These are phyloP conservation scores for Cryphonectria japonica DNA, from an alignment of 2,329 filamentous ascomycete genomes.

Conservation along the genomic window DNA sequence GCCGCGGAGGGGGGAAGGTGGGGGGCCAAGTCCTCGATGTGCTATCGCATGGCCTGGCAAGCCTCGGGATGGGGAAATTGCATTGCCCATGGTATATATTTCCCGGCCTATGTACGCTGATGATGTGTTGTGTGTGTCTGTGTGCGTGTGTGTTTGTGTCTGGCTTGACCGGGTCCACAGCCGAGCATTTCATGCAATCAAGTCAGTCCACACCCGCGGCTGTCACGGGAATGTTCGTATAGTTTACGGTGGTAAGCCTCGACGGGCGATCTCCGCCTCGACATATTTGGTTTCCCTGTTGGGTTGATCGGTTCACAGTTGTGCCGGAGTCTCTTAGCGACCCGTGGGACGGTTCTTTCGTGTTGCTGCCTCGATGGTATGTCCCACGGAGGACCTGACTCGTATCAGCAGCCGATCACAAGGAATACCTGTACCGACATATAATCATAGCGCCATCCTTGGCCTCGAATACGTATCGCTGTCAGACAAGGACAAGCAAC, in stretches of 20 bases:
- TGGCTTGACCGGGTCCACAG: slow-evolving; percentile 5
- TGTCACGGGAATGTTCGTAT: not conserved
- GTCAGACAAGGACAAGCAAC: slow-evolving; percentile 12
- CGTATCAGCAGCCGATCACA: slow-evolving; percentile 13
- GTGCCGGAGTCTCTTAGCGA: slow-evolving; percentile 4
- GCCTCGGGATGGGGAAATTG: slow-evolving; percentile 5
- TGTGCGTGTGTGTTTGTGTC: not conserved
- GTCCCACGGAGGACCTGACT: slow-evolving; percentile 8
- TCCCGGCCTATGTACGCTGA: not conserved
- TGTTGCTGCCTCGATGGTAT: slow-evolving; percentile 14
- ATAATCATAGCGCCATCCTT: not conserved
- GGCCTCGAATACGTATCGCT: slow-evolving; percentile 2
- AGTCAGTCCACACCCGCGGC: slow-evolving; percentile 12
- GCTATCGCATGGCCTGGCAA: not conserved
- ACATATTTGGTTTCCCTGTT: slow-evolving; percentile 10
- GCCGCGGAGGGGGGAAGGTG: not conserved
- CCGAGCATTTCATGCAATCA: slow-evolving; percentile 8
- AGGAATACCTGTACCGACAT: slow-evolving; percentile 4
- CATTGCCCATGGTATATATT: not conserved
- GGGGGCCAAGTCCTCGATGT: not conserved
- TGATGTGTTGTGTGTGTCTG: not conserved
- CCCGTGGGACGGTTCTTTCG: slow-evolving; percentile 11
- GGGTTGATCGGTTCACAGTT: not conserved
- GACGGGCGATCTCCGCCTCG: slow-evolving; percentile 20
- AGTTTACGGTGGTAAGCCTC: slow-evolving; percentile 13